These are phyloP conservation scores for Allomyces arbusculus DNA, from an alignment of 192 early-diverging fungal genomes.

Conservation along the genomic window DNA sequence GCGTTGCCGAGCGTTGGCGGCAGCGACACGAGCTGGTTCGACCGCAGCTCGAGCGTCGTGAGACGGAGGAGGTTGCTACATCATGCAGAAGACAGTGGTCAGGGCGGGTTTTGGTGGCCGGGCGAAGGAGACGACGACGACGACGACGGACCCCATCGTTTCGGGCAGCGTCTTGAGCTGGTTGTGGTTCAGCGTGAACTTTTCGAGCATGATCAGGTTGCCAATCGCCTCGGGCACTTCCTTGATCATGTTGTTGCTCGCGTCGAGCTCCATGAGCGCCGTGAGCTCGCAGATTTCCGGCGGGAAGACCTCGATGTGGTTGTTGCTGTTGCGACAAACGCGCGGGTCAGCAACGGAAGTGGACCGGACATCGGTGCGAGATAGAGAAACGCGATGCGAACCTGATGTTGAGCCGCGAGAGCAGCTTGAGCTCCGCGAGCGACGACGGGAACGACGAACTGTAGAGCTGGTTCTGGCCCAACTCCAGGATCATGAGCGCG, in stretches of 20 bases:
- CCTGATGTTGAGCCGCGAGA: conserved; percentile 3
- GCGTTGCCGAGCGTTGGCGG: not conserved
- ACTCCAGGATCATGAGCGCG: not conserved
- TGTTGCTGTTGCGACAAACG: conserved; percentile 1
- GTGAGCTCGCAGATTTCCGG: conserved; percentile 6
- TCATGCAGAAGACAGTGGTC: not conserved
- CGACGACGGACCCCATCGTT: conserved; percentile 1
- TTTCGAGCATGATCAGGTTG: conserved; percentile 3
- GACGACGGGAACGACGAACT: conserved; percentile 5
- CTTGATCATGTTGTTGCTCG: conserved; percentile 5
- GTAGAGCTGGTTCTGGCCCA: conserved; percentile 5
- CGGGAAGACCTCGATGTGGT: conserved; percentile 7
- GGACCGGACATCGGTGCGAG: too few relatives aligned
- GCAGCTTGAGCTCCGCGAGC: not conserved
- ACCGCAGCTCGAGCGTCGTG: conserved; percentile 1
- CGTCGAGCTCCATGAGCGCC: conserved; percentile 4
- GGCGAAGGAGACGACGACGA: not conserved
- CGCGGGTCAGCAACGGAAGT: too few relatives aligned
- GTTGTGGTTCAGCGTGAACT: conserved; percentile 3
- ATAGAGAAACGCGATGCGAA: too few relatives aligned
- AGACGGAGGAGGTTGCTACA: not conserved
- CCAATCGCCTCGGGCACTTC: conserved; percentile 6
- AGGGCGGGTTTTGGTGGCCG: not conserved
- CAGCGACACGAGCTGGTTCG: not conserved
- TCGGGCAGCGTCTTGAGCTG: conserved; percentile 3